Conservation (phyloP, 805 yeast species). For the Ogataea pilisensis region DNA sequence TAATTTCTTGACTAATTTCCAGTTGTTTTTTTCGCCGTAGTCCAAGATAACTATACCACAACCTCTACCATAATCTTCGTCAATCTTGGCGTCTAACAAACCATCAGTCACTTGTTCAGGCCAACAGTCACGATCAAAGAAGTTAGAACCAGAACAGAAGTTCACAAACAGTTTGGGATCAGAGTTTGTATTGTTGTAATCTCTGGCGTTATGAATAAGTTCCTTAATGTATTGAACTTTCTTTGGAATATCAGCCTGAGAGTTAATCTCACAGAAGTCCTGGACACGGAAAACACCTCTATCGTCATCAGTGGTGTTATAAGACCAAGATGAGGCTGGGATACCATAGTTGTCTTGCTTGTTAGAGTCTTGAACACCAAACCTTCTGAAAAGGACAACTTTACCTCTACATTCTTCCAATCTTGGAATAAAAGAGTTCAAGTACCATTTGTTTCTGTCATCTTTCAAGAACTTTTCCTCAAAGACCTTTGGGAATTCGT, state of each 20-base stretch:
- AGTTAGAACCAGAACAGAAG: slow-evolving; percentile 71
- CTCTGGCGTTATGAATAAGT: slow-evolving; percentile 48
- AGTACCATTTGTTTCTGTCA: slow-evolving; percentile 54
- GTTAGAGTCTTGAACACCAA: slow-evolving; percentile 52
- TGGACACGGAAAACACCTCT: slow-evolving; percentile 61
- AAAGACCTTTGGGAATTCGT: slow-evolving; percentile 60
- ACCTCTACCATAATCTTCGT: slow-evolving; percentile 48
- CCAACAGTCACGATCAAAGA: slow-evolving; percentile 71
- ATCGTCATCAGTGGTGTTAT: slow-evolving; percentile 64
- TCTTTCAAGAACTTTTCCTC: slow-evolving; percentile 53
- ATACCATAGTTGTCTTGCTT: slow-evolving; percentile 47
- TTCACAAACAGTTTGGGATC: slow-evolving; percentile 61
- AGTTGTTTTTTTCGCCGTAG: slow-evolving; percentile 57
- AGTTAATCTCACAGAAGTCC: slow-evolving; percentile 65
- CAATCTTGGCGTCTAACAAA: slow-evolving; percentile 39
- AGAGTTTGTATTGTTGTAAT: slow-evolving; percentile 40
- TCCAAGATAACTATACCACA: slow-evolving; percentile 67
- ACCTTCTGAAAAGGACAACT: slow-evolving; percentile 62
- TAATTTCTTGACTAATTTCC: slow-evolving; percentile 50
- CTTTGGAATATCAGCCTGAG: slow-evolving; percentile 46
- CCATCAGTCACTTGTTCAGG: slow-evolving; percentile 62
- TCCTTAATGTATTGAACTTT: slow-evolving; percentile 56
- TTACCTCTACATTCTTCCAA: slow-evolving; percentile 66
- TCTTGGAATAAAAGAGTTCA: slow-evolving; percentile 51
- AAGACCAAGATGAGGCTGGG: slow-evolving; percentile 63